A percentile compares a stretch with the other conserved stretches of the same genome.
phyloP scores from a whole-genome alignment of 768 basidiomycete species.

The Collybiopsis luxurians region DNA sequence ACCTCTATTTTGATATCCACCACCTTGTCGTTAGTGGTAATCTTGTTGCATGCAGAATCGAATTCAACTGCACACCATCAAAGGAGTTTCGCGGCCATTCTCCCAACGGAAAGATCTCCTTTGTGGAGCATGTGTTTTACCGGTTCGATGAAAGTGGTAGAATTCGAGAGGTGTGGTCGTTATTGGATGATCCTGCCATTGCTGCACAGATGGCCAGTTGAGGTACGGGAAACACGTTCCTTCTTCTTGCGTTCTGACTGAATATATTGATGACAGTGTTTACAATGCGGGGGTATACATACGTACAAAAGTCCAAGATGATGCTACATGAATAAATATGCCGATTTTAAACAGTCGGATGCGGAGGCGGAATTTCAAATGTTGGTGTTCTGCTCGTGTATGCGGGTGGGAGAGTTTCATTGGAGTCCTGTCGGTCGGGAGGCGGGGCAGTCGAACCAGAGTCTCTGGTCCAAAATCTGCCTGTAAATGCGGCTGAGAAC shows the following conservation, averaged over 20 bases:
- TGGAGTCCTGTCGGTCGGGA: not conserved
- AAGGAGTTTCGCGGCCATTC: not conserved
- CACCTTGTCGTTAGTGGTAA: not conserved
- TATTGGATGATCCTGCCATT: conserved; percentile 2
- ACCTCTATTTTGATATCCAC: conserved; percentile 3
- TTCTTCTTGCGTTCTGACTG: too few relatives aligned
- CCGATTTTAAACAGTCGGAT: too few relatives aligned
- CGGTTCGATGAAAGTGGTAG: not conserved
- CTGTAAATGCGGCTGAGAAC: not conserved
- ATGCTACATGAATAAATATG: too few relatives aligned
- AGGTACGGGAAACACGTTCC: not conserved
- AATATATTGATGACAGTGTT: too few relatives aligned
- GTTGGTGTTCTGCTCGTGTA: not conserved
- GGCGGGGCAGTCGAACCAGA: not conserved
- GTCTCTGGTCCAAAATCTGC: not conserved
- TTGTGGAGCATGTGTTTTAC: conserved; percentile 2
- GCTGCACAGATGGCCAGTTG: not conserved
- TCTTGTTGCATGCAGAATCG: not conserved
- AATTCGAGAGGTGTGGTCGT: conserved; percentile 2
- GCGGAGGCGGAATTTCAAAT: not conserved
- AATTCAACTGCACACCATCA: not conserved
- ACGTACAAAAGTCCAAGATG: too few relatives aligned
- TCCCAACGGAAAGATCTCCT: conserved; percentile 1
- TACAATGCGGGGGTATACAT: too few relatives aligned
- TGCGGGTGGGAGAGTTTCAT: not conserved